Evolutionary conservation across 805 yeast genomes (phyloP).

Genomic region (Jamesozyma lodderae): DNA sequence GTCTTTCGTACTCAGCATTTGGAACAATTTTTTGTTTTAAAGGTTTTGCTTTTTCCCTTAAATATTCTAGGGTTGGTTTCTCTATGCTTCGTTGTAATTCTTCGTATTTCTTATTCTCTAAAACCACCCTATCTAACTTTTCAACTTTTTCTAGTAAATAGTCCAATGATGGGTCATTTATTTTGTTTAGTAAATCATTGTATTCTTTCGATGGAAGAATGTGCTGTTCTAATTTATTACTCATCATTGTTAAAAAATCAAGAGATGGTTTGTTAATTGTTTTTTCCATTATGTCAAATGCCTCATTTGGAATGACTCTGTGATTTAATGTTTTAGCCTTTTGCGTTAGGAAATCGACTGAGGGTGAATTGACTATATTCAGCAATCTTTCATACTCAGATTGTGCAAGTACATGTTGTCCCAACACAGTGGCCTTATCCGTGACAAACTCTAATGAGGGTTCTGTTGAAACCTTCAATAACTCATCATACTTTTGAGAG

Average conservation of each 20-base stretch:
- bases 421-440: background rate
- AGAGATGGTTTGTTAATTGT: constrained; percentile 11
- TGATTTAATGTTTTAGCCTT: constrained; percentile 1
- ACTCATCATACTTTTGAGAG: background rate
- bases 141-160: constrained; percentile 2
- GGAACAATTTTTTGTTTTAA: constrained; percentile 6
- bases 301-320: background rate
- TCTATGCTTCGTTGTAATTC: constrained; percentile 7
- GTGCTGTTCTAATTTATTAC: constrained; percentile 11
- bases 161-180: constrained; percentile 18
- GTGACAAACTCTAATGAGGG: background rate
- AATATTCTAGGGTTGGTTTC: constrained; percentile 19
- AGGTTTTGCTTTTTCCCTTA: constrained; percentile 20
- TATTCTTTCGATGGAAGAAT: constrained; percentile 15
- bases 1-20: constrained; percentile 1
- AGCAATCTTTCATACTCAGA: background rate
- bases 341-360: background rate
- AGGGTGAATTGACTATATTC: background rate
- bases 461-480: background rate
- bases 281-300: no score
- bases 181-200: constrained; percentile 9
- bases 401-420: background rate
- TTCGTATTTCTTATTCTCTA: background rate
- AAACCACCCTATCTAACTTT: background rate
- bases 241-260: constrained; percentile 1